These are phyloP conservation scores for Yamadazyma jaroonii DNA, from an alignment of 1,139 yeast species.

Conservation along the genomic window DNA sequence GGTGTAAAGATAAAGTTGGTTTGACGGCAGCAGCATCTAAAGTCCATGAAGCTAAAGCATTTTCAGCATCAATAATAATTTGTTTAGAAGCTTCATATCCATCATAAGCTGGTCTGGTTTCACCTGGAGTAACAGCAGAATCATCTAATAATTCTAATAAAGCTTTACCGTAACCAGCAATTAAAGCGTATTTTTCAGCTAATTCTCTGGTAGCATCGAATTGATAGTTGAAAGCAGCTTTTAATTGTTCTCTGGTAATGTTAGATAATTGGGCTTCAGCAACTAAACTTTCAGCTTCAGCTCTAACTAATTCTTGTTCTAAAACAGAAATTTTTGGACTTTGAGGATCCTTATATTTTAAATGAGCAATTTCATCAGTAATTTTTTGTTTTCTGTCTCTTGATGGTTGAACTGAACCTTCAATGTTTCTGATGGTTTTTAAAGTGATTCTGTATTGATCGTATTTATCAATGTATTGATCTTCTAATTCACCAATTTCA, in stretches of 20 bases:
- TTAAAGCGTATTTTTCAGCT: constrained; percentile 92
- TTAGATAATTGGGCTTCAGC: constrained; percentile 98
- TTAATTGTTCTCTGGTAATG: constrained; percentile 95
- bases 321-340: constrained; percentile 92
- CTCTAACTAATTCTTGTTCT: constrained; percentile 98
- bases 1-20: constrained; percentile 89
- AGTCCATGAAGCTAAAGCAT: constrained; percentile 95
- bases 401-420: constrained; percentile 96
- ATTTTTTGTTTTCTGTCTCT: constrained; percentile 97
- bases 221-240: constrained; percentile 96
- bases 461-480: constrained; percentile 94
- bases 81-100: constrained; percentile 98
- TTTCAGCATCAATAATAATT: constrained; percentile 95
- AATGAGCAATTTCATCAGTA: constrained; percentile 95
- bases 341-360: constrained; percentile 97
- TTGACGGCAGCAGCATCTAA: constrained; percentile 92
- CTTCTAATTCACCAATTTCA: constrained; percentile 97
- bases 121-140: constrained; percentile 98
- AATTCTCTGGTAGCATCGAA: constrained; percentile 95
- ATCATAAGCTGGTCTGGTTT: constrained; percentile 96
- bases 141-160: constrained; percentile 93
- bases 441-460: constrained; percentile 96
- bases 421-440: constrained; percentile 93
- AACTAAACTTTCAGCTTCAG: constrained; percentile 97
- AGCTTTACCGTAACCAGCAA: constrained; percentile 99